A percentile compares a stretch with the other conserved stretches of the same genome.
These are phyloP conservation scores for Physcia stellaris DNA, from an alignment of 495 filamentous ascomycete genomes.

Conservation along the genomic window DNA sequence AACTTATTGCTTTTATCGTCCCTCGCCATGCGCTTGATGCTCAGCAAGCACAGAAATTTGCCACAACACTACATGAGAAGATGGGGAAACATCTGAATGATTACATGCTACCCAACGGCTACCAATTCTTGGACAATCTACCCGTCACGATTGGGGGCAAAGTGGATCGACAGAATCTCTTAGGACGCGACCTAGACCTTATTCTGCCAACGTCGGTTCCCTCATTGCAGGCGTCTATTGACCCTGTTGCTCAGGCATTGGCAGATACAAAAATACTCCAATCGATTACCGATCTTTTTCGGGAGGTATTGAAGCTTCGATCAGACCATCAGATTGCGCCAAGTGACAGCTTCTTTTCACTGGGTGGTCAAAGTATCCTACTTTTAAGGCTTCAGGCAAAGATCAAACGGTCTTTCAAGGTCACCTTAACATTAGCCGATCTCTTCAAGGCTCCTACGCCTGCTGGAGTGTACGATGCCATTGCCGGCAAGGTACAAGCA, in stretches of 20 bases:
- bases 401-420: constrained; percentile 14
- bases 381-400: constrained; percentile 17
- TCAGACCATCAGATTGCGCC: constrained; percentile 8
- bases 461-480: constrained; percentile 1
- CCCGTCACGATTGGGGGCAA: constrained; percentile 19
- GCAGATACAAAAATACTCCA: constrained; percentile 1
- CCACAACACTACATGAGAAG: constrained; percentile 9
- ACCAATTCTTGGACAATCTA: constrained; percentile 17
- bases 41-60: constrained; percentile 8
- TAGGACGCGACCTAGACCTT: constrained; percentile 10
- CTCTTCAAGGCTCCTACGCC: constrained; percentile 15
- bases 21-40: constrained; percentile 2
- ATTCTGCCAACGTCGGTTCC: constrained; percentile 9
- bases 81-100: constrained; percentile 14
- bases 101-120: constrained; percentile 20
- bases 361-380: constrained; percentile 19
- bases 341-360: constrained; percentile 19
- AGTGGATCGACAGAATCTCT: constrained; percentile 15
- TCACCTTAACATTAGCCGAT: constrained; percentile 11
- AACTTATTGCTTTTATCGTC: constrained; percentile 15
- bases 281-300: constrained; percentile 11
- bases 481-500: background rate
- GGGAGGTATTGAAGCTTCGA: constrained; percentile 12
- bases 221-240: background rate
- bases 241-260: background rate